Conservation (phyloP, 2,329 filamentous ascomycete genomes). For the Lasiodiplodia sp. region DNA sequence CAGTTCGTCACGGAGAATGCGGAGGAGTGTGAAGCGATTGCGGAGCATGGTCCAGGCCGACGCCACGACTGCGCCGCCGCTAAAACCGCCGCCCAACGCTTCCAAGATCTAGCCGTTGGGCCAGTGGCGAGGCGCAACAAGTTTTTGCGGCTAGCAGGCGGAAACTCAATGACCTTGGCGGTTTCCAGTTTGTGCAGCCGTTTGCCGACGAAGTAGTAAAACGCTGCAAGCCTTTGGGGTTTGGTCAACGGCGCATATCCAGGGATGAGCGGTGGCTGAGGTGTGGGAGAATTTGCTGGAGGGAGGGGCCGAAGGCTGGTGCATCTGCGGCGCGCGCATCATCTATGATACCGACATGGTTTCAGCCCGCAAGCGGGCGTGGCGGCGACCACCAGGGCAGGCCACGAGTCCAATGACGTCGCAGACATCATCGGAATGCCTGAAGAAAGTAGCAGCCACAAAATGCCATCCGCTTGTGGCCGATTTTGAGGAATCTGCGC, state of each 20-base stretch:
- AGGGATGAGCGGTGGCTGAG: background rate
- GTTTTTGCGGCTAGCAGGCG: constrained; percentile 10
- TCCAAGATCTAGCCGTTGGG: background rate
- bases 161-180: background rate
- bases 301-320: constrained; percentile 2
- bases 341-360: constrained; percentile 12
- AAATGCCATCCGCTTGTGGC: background rate
- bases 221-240: background rate
- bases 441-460: background rate
- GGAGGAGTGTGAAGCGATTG: constrained; percentile 5
- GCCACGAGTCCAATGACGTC: constrained; percentile 22
- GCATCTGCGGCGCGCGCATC: background rate
- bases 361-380: background rate
- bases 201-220: background rate
- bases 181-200: constrained; percentile 5
- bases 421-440: background rate
- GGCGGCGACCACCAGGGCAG: background rate
- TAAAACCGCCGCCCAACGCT: background rate
- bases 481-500: background rate
- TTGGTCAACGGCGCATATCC: background rate
- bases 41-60: background rate
- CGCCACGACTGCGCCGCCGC: background rate
- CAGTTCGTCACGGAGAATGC: background rate
- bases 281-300: background rate
- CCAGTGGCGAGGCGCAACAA: background rate